Evolutionary conservation across 2,329 filamentous ascomycete species (phyloP).

Genomic region (Fusarium fracticaudum): DNA sequence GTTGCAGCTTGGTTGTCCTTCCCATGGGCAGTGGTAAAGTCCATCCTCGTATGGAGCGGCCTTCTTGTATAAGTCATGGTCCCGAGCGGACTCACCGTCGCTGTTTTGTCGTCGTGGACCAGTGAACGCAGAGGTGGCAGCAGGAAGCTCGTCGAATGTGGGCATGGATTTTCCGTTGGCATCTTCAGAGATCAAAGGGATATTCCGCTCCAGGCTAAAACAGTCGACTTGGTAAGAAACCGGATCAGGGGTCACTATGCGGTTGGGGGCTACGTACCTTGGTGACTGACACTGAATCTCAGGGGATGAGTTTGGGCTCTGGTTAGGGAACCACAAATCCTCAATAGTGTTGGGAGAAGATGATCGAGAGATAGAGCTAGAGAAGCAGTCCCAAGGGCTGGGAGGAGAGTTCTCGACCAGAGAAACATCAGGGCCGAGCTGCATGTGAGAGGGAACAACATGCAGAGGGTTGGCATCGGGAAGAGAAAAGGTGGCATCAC

Average conservation of each 20-base stretch:
- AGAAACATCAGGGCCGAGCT: slow-evolving; percentile 61
- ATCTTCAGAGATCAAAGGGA: slow-evolving; percentile 45
- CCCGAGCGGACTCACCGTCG: slow-evolving; percentile 67
- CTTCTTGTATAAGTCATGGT: slow-evolving; percentile 77
- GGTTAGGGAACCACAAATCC: slow-evolving; percentile 55
- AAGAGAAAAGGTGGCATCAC: slow-evolving; percentile 55
- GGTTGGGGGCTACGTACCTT: slow-evolving; percentile 56
- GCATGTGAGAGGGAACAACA: slow-evolving; percentile 66
- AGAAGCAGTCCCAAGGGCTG: slow-evolving; percentile 63
- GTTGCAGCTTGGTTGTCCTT: slow-evolving; percentile 75
- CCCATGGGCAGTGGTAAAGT: slow-evolving; percentile 93
- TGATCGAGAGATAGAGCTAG: slow-evolving; percentile 61
- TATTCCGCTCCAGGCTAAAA: slow-evolving; percentile 46
- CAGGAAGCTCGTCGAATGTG: slow-evolving; percentile 44
- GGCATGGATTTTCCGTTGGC: slow-evolving; percentile 35
- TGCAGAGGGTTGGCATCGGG: slow-evolving; percentile 59
- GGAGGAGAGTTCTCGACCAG: slow-evolving; percentile 61
- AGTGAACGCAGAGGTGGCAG: slow-evolving; percentile 51
- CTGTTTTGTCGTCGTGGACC: slow-evolving; percentile 58
- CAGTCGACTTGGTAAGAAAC: slow-evolving; percentile 37
- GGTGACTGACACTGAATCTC: slow-evolving; percentile 61
- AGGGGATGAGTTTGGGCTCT: slow-evolving; percentile 58
- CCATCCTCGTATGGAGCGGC: slow-evolving; percentile 73
- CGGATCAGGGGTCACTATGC: background rate
- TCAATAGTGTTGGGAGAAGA: slow-evolving; percentile 62